Base-by-base conservation (phyloP, 192 early-diverging fungal genomes). In the Linnemannia zychae region DNA sequence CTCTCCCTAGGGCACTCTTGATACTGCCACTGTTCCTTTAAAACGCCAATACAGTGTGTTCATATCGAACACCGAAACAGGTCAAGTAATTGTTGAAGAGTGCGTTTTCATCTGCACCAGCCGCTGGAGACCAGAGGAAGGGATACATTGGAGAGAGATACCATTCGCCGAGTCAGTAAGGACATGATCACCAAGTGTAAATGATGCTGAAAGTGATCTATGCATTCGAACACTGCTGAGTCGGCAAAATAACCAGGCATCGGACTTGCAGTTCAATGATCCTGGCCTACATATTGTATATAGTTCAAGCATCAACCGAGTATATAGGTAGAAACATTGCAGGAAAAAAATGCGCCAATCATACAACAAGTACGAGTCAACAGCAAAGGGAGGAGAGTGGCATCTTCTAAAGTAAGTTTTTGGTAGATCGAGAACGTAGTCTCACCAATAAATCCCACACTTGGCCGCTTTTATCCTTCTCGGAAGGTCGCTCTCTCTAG, bases 371-470 rank as follows among this genome's bases (percentile, higher is more conserved):
- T 9, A n/a, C n/a, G n/a, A n/a, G n/a, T n/a, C n/a, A n/a, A n/a
- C n/a, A n/a, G n/a, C n/a, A n/a, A n/a, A n/a, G n/a, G n/a, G n/a
- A n/a, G n/a, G n/a, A n/a, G n/a, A n/a, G 31, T 0, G 2, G 17
- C 3, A 4, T 53, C 72, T 15, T 74, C 1, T 9, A 38, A 38
- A 3, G 52, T n/a, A 60, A 53, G 72, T 37, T n/a, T 74, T 36
- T 60, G 36, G 12, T 2, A 18, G 0, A 74, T 34, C 4, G 72
- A 53, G 16, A 74, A 22, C 37, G 72, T 74, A 13, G 72, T 74
- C 34, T 53, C 72, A n/a, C 37, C 72, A 17, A 74, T 60, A 52
- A 40, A 74, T 6, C 72, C 52, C 6, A 74, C 22, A 38, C 72
- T 18, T 48, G 44, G n/a, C n/a, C n/a, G n/a, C n/a, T 28, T 72